A percentile compares a stretch with the other conserved stretches of the same genome.
These are phyloP conservation scores for Plasmopara viticola DNA, from an alignment of 352 stramenopile genomes.

Conservation along the genomic window DNA sequence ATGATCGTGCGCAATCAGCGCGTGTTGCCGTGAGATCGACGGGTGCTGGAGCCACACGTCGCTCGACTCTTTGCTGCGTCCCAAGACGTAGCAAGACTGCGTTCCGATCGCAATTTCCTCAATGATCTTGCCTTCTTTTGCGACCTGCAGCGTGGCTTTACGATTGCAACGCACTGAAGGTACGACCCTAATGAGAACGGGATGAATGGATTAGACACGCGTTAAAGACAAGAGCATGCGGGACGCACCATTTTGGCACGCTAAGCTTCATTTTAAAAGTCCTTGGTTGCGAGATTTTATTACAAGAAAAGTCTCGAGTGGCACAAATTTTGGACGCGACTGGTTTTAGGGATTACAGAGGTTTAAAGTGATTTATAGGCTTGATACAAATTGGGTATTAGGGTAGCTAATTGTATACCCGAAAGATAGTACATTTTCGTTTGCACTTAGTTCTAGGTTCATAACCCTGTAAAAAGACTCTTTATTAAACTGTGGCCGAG, in stretches of 20 bases:
- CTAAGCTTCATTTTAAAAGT: conserved; percentile 11
- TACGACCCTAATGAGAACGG: conserved; percentile 33
- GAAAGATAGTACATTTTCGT: too few species aligned
- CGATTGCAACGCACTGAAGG: conserved; percentile 38
- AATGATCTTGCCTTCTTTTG: conserved; percentile 39
- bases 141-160: conserved; percentile 42
- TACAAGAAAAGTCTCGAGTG: too few species aligned
- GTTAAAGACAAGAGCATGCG: not conserved
- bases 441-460: too few species aligned
- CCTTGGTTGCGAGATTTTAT: too few species aligned
- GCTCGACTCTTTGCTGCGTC: conserved; percentile 67
- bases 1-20: conserved; percentile 61
- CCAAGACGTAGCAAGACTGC: conserved; percentile 61
- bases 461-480: too few species aligned
- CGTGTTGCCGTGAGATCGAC: conserved; percentile 79
- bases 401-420: too few species aligned
- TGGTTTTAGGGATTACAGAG: too few species aligned
- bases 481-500: too few species aligned
- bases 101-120: conserved; percentile 42
- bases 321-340: too few species aligned
- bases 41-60: conserved; percentile 74
- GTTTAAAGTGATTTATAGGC: too few species aligned
- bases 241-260: conserved; percentile 20
- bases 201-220: not conserved
- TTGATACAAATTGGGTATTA: too few species aligned